Conservation (phyloP, 495 filamentous ascomycete species). For the Neurospora sp. region DNA sequence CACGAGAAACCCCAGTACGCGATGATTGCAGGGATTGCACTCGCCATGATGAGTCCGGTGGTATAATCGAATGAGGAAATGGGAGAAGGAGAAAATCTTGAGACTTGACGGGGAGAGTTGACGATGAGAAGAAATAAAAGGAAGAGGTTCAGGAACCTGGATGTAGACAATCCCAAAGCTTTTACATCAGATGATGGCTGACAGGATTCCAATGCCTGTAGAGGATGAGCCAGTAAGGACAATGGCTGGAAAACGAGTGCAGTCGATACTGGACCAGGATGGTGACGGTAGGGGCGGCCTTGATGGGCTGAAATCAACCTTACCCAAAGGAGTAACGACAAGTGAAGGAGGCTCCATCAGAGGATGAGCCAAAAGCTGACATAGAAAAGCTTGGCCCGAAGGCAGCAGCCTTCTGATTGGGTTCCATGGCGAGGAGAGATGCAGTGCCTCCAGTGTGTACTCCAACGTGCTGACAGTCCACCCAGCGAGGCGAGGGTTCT, state of each 20-base stretch:
- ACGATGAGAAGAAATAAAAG: background rate
- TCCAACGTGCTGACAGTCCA: background rate
- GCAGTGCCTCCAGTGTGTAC: background rate
- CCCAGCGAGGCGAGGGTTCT: background rate
- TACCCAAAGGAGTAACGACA: background rate
- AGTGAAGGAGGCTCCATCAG: background rate
- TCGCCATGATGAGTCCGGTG: background rate
- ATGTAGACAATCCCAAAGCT: background rate
- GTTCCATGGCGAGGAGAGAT: background rate
- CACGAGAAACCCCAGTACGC: conserved; percentile 15
- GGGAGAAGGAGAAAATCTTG: background rate
- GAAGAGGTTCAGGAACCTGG: background rate
- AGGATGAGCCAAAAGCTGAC: background rate
- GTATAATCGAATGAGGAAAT: background rate
- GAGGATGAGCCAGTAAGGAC: background rate
- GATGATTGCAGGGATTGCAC: background rate
- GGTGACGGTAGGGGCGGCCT: background rate
- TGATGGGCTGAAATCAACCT: background rate
- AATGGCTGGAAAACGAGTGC: background rate
- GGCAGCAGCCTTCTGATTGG: background rate
- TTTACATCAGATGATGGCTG: background rate
- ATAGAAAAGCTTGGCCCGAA: background rate
- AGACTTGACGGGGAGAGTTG: background rate
- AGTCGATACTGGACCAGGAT: background rate
- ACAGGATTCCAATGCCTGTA: background rate